Evolutionary conservation across 352 stramenopile genomes (phyloP), one percentile per base, ranked within the genome.

Genomic region (Phytophthora idaei): DNA sequence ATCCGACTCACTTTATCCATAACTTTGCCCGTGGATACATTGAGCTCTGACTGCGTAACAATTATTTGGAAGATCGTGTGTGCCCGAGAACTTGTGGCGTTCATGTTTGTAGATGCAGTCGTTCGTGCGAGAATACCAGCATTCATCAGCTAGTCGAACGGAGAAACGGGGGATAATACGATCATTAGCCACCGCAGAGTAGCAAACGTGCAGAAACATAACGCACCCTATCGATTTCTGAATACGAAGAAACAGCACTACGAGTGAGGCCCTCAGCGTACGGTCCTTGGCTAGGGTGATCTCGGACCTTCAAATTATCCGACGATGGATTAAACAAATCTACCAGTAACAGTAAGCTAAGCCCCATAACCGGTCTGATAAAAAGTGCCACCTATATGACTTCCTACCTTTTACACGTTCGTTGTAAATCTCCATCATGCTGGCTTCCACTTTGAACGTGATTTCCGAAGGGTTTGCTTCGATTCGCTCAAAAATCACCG

Each of bases 371-470:
- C 21, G 21, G 21, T 21, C 21, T 39, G 9, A 39, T 39, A 4
- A 39, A 39, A 39, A 4, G 9, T 46, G 5, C 32, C 21, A 48
- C 15, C 28, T 32, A 25, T 14, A 25, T 14, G 5, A 10, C 8
- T 32, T 15, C 36, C 27, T 37, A 89, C 85, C 85, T 91, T 93
- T 94, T 4, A 95, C 88, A 5, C 84, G 84, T 52, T 96, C 89
- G 48, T 95, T 96, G 73, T 96, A 96, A 53, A 96, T 94, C 48
- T 96, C 89, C 81, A 96, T 90, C 89, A 96, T 96, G 42, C 84
- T 94, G 15, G 88, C 87, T 64, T 96, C 87, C 5, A 96, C 89
- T 66, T 94, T 90, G 57, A 94, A 92, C 27, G 75, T 90, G n/a
- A 89, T 59, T 7, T 67, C 73, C 0, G 63, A 71, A 0, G 59